Evolutionary conservation across 768 basidiomycete species (phyloP), one percentile per base, ranked within the genome.

Genomic region (Serendipita indica): DNA sequence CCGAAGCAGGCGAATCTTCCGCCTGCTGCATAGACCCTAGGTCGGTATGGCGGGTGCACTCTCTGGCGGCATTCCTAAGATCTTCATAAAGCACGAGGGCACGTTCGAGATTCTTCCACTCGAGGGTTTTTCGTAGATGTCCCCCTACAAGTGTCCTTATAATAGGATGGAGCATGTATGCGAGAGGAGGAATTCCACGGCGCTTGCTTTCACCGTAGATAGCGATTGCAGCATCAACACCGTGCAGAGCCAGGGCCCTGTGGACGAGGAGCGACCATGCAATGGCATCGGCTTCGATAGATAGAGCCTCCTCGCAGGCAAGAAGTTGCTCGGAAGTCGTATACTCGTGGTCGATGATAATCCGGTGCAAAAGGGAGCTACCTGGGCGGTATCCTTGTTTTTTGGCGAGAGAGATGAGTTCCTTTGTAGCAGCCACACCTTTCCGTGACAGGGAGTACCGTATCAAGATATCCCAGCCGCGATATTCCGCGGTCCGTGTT

Each of bases 211-310:
- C 68, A 25, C 73, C 64, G 65, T 84, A 87, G 16, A 82, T 69
- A 2, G 69, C 66, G 25, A 80, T 62, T 2, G 79, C 83, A 16
- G 72, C 68, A 1, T 61, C 18, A 3, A 73, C 57, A 46, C 76
- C 68, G 16, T 70, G 71, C 1, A 68, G 62, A 12, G 71, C 72
- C 49, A 77, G 65, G 39, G 71, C 71, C 62, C 84, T 83, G 41
- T 67, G 65, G 60, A 88, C 73, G 33, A 86, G 65, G 57, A 76
- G 69, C 3, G 77, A 73, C 77, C 83, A 86, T 33, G 79, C 77
- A 13, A 69, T 62, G 0, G 72, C 69, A 6, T 70, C 70, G 20
- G 76, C 73, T 43, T 67, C 66, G 54, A 79, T 57, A 18, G 66
- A 67, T 3, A 82, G 69, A 13, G 68, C 69, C 28, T 69, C 62